Evolutionary conservation across 805 yeast species (phyloP).

Genomic region (Candida stauntonica): DNA sequence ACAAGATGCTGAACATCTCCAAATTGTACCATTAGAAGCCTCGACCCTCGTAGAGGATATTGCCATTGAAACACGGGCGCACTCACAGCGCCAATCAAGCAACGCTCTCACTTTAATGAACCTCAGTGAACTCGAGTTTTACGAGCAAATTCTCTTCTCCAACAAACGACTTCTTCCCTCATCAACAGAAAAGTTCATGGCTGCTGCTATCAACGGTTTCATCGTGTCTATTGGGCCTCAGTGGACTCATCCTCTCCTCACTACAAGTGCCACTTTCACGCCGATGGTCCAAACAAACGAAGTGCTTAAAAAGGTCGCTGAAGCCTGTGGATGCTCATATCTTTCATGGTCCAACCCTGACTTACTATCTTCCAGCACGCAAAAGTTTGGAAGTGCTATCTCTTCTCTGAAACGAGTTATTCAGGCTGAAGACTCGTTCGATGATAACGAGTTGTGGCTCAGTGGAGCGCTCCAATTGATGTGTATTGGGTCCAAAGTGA

Average conservation of each 20-base stretch:
- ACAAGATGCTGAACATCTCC: slow-evolving; percentile 1
- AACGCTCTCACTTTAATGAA: no score
- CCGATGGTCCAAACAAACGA: slow-evolving; percentile 31
- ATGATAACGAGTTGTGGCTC: slow-evolving; percentile 33
- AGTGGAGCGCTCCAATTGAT: slow-evolving; percentile 36
- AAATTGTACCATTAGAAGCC: slow-evolving; percentile 6
- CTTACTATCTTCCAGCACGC: slow-evolving; percentile 23
- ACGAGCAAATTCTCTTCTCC: slow-evolving; percentile 1
- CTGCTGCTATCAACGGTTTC: slow-evolving; percentile 37
- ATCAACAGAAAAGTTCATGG: slow-evolving; percentile 11
- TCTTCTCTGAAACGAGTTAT: slow-evolving; percentile 11
- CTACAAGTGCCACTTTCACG: slow-evolving; percentile 38
- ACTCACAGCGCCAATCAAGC: no score
- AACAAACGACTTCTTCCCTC: slow-evolving; percentile 3
- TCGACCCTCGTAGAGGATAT: slow-evolving; percentile 6
- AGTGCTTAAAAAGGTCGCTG: slow-evolving; percentile 31
- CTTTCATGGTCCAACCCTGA: slow-evolving; percentile 31
- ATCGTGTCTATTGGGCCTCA: slow-evolving; percentile 40
- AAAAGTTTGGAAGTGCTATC: slow-evolving; percentile 25
- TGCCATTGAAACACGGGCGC: slow-evolving; percentile 2
- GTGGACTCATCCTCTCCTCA: slow-evolving; percentile 35
- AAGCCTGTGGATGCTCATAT: slow-evolving; percentile 39
- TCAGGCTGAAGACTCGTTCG: background rate
- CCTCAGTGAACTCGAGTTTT: no score
- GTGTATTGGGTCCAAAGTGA: slow-evolving; percentile 36